These are phyloP conservation scores for Citrus cavaleriei DNA, from an alignment of 345 rosid genomes.

Conservation along the genomic window DNA sequence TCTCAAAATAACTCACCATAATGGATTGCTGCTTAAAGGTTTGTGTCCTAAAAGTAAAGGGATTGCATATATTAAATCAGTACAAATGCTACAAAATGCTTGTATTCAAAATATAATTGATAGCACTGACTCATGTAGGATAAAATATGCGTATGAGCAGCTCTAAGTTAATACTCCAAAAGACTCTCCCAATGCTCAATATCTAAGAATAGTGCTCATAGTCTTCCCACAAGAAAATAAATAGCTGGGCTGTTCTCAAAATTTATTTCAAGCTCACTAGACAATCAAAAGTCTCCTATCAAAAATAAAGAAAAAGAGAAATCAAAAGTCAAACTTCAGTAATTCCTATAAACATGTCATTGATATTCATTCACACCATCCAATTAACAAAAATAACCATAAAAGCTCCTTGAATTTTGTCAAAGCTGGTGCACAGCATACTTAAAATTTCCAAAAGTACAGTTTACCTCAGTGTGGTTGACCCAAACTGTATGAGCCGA, in stretches of 20 bases:
- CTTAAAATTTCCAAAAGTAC: not conserved
- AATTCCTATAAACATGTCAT: not conserved
- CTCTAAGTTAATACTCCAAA: not conserved
- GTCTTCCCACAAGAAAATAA: not conserved
- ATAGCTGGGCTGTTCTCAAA: not conserved
- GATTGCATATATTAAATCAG: not conserved
- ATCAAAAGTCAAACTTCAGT: not conserved
- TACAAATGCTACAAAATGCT: not conserved
- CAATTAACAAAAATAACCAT: not conserved
- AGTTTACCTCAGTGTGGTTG: conserved; percentile 47
- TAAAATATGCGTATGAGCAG: not conserved
- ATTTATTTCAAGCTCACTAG: not conserved
- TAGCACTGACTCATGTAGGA: not conserved
- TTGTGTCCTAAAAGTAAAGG: not conserved
- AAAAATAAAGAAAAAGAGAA: not conserved
- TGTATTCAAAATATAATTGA: not conserved
- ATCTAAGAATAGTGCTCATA: not conserved
- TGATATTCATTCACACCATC: not conserved
- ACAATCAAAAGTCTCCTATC: not conserved
- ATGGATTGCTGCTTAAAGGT: not conserved
- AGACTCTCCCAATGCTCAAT: not conserved
- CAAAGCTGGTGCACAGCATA: conserved; percentile 2
- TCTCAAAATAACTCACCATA: not conserved
- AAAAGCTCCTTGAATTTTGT: not conserved
- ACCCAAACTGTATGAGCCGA: conserved; percentile 66